phyloP scores from a whole-genome alignment of 2,329 filamentous ascomycete species.

The Penicillium polonicum region DNA sequence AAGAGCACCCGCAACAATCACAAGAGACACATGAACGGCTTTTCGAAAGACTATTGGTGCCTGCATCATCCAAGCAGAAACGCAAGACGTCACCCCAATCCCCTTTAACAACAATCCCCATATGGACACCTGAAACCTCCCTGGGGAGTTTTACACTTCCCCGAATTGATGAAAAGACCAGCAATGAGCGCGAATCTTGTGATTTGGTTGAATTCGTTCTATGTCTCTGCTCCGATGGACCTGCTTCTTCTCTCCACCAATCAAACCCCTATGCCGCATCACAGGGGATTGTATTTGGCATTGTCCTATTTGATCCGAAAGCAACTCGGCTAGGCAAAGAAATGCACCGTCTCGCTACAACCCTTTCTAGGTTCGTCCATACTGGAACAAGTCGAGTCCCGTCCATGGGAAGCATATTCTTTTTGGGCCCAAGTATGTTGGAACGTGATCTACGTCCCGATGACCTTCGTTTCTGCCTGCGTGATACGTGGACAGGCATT shows the following conservation, averaged over 20 bases:
- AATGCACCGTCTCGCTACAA: conserved; percentile 25
- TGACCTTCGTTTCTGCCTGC: conserved; percentile 25
- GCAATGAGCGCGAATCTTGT: background rate
- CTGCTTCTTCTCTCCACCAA: conserved; percentile 7
- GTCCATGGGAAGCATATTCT: conserved; percentile 32
- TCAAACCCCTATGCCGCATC: conserved; percentile 26
- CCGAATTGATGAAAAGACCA: background rate
- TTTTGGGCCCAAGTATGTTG: conserved; percentile 32
- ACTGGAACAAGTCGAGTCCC: background rate
- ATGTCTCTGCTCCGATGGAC: conserved; percentile 12
- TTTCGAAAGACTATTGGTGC: background rate
- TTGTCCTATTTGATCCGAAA: conserved; percentile 29
- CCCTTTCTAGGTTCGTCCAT: conserved; percentile 14
- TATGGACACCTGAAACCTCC: conserved; percentile 21
- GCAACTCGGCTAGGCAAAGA: conserved; percentile 21
- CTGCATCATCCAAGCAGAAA: background rate
- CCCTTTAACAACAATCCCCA: conserved; percentile 29
- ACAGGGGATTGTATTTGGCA: conserved; percentile 22
- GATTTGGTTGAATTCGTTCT: conserved; percentile 19
- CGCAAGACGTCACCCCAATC: conserved; percentile 11
- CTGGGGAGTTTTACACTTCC: background rate
- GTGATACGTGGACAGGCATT: conserved; percentile 30
- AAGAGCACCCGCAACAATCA: background rate
- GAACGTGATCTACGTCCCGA: conserved; percentile 12
- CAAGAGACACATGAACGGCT: background rate